Conservation (phyloP, 148 eudicot species). For the Cornus controversa region DNA sequence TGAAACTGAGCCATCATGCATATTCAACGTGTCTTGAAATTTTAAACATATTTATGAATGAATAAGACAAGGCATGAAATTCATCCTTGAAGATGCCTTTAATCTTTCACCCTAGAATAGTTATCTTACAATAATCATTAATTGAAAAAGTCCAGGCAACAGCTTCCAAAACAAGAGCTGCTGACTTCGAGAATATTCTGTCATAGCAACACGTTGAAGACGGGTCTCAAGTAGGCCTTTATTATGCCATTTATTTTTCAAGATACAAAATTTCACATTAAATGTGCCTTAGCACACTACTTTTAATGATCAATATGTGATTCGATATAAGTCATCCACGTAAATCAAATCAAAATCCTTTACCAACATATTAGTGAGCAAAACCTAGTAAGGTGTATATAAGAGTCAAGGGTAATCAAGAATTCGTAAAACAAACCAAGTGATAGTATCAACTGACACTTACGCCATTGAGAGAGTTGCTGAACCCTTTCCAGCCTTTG, state of each 20-base stretch:
- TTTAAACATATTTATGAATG: too few relatives aligned
- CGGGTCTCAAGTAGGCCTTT: background rate
- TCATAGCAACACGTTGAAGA: too few relatives aligned
- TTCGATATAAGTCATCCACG: background rate
- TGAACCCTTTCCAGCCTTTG: constrained; percentile 99
- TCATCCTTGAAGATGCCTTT: background rate
- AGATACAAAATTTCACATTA: too few relatives aligned
- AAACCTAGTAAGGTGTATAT: background rate
- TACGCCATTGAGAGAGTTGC: constrained; percentile 99
- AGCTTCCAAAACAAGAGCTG: background rate
- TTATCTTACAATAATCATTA: too few relatives aligned
- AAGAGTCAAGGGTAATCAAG: background rate
- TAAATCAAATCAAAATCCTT: constrained; percentile 2
- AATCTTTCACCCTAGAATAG: too few relatives aligned
- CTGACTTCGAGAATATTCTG: background rate
- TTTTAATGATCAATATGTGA: background rate
- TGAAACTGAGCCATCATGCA: too few relatives aligned
- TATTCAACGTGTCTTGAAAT: too few relatives aligned
- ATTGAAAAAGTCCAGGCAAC: background rate
- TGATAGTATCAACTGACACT: constrained; percentile 25
- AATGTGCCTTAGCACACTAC: background rate
- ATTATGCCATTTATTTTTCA: too few relatives aligned
- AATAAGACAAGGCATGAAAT: too few relatives aligned
- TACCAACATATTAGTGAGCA: background rate
- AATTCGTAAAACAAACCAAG: background rate